Evolutionary conservation across 768 basidiomycete genomes (phyloP).

Genomic region (Termitomyces sp.): DNA sequence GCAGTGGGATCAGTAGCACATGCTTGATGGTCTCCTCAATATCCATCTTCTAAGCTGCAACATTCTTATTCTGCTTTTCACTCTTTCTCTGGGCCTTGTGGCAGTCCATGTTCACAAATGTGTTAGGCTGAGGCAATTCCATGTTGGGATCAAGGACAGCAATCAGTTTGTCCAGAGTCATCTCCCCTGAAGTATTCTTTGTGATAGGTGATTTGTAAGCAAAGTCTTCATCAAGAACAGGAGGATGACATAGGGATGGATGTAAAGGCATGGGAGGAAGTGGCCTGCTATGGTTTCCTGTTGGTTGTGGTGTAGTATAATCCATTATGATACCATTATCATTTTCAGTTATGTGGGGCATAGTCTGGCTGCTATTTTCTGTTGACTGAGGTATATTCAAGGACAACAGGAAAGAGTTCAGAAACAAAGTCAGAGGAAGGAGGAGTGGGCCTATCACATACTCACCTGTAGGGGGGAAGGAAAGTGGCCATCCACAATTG

Average conservation of each 20-base stretch:
- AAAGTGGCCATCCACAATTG: conserved; percentile 1
- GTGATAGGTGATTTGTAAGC: neutral
- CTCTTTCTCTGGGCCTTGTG: too few relatives aligned
- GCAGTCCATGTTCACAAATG: too few relatives aligned
- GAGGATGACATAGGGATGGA: conserved; percentile 5
- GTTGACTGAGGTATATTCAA: conserved; percentile 6
- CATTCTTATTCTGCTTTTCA: neutral
- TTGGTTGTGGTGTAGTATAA: neutral
- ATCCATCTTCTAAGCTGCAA: conserved; percentile 12
- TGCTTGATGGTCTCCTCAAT: conserved; percentile 14
- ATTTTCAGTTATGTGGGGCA: conserved; percentile 1
- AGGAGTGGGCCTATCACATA: conserved; percentile 1
- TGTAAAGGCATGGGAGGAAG: conserved; percentile 2
- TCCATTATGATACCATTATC: neutral
- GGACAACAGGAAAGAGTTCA: neutral
- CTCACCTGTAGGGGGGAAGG: conserved; percentile 4
- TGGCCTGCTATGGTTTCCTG: neutral
- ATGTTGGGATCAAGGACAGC: too few relatives aligned
- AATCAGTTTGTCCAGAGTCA: conserved; percentile 10
- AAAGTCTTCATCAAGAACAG: neutral
- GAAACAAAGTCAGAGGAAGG: conserved; percentile 6
- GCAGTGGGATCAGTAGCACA: neutral
- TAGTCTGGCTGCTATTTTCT: conserved; percentile 1
- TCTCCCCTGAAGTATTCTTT: conserved; percentile 7
- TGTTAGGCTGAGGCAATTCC: too few relatives aligned